Evolutionary conservation across 345 rosid genomes (phyloP).

Genomic region (Dimocarpus longan): DNA sequence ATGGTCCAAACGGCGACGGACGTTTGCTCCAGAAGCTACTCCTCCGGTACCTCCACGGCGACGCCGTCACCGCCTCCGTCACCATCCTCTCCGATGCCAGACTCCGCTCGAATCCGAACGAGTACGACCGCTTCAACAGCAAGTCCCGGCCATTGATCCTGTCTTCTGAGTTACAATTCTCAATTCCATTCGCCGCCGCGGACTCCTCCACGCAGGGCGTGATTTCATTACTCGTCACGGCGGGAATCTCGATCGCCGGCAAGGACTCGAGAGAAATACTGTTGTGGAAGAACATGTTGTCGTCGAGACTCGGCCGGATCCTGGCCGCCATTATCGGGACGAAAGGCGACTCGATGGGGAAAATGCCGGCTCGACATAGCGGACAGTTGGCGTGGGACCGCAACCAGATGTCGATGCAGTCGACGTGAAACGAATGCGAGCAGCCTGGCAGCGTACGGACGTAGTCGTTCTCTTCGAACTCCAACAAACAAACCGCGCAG

Average conservation of each 20-base stretch:
- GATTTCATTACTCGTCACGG: slow-evolving; percentile 35
- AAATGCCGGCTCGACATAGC: slow-evolving; percentile 78
- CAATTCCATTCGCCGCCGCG: slow-evolving; percentile 36
- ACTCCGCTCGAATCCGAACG: slow-evolving; percentile 83
- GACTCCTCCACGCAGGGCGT: slow-evolving; percentile 52
- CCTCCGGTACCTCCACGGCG: slow-evolving; percentile 79
- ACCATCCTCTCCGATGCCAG: slow-evolving; percentile 66
- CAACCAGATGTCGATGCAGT: slow-evolving; percentile 91
- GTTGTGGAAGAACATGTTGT: slow-evolving; percentile 36
- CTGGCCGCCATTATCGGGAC: slow-evolving; percentile 90
- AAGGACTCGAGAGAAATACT: slow-evolving; percentile 29
- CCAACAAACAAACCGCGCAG: slow-evolving; percentile 88
- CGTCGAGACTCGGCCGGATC: slow-evolving; percentile 81
- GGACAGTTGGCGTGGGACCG: slow-evolving; percentile 94
- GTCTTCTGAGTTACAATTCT: slow-evolving; percentile 38
- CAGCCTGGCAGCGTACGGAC: slow-evolving; percentile 85
- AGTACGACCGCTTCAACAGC: slow-evolving; percentile 71
- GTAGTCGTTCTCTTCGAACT: slow-evolving; percentile 79
- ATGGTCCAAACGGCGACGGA: slow-evolving; percentile 79
- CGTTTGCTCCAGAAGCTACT: slow-evolving; percentile 85
- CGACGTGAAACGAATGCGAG: slow-evolving; percentile 87
- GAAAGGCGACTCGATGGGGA: slow-evolving; percentile 65
- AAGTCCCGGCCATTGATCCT: slow-evolving; percentile 47
- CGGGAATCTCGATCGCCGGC: slow-evolving; percentile 22
- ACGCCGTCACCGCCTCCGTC: slow-evolving; percentile 70